Evolutionary conservation across 1,284 basidiomycete genomes (phyloP).

Genomic region (Hortiboletus rubellus): DNA sequence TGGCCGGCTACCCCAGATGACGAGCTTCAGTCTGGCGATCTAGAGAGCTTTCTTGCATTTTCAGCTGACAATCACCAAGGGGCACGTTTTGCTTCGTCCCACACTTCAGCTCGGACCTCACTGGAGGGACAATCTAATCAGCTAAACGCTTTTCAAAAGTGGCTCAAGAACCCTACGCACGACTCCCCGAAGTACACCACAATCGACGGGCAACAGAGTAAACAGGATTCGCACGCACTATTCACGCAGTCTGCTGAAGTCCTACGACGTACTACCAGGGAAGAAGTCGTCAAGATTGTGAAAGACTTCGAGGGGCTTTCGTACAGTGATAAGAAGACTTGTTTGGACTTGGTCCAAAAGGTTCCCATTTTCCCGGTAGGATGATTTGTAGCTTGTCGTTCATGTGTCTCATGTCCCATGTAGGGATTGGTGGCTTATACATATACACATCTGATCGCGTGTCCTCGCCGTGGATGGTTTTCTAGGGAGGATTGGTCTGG

Average conservation of each 20-base stretch:
- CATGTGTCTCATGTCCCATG: slow-evolving; percentile 11
- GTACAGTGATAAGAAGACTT: slow-evolving; percentile 1
- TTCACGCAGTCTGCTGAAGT: slow-evolving; percentile 5
- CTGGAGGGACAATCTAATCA: background rate
- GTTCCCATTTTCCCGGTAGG: slow-evolving; percentile 28
- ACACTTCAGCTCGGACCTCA: background rate
- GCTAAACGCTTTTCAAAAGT: slow-evolving; percentile 18
- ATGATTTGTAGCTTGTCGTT: background rate
- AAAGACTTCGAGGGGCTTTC: slow-evolving; percentile 13
- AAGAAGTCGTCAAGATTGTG: slow-evolving; percentile 20
- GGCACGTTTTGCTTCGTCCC: background rate
- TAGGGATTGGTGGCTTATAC: slow-evolving; percentile 30
- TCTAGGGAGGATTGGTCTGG: slow-evolving; percentile 14
- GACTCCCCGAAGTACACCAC: slow-evolving; percentile 17
- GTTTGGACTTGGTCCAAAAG: slow-evolving; percentile 16
- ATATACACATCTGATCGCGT: slow-evolving; percentile 24
- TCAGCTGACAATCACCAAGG: background rate
- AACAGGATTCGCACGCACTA: background rate
- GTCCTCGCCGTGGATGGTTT: slow-evolving; percentile 11
- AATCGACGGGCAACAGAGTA: slow-evolving; percentile 18
- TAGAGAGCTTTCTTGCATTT: background rate
- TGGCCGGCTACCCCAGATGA: background rate
- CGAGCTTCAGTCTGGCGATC: background rate
- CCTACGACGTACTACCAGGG: slow-evolving; percentile 18
- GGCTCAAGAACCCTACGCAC: slow-evolving; percentile 10